Base-by-base conservation (phyloP, 352 stramenopile genomes). In the Lagenidium giganteum region DNA sequence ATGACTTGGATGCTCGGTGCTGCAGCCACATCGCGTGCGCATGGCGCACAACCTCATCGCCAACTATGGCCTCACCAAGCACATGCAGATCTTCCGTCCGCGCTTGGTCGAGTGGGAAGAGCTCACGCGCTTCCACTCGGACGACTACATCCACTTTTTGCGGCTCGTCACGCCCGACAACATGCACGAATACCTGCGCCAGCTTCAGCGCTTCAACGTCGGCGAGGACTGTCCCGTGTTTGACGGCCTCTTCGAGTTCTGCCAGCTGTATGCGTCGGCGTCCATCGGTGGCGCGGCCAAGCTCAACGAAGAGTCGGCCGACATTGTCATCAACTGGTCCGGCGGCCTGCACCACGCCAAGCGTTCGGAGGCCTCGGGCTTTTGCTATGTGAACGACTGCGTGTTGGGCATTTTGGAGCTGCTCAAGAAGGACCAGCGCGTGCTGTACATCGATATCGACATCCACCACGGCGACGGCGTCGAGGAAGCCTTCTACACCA, bases 141-240 rank as follows among this genome's bases (percentile, higher is more conserved):
- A 99, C 61, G 97, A 99, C 71, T 99, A 99, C 84, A 98, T 99
- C 60, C 97, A 99, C 57, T 99, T 99, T 57, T 54, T 99, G 40
- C 85, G 92, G 4, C 84, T 97, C 13, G 96, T 99, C 42, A 98
- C 96, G 18, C 96, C 96, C 17, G 96, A 99, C 65, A 99, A 99
- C 66, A 98, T 98, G 93, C 72, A 95, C 50, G 84, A 98, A 47
- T 98, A 97, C 66, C 63, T 92, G 38, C 79, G 89, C 20, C 91
- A 98, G 67, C 67, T 98, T 5, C 88, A 97, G 57, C 77, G 82
- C 29, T 91, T 99, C 67, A 99, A 99, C 57, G 96, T 99, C n/a
- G 96, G 96, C 47, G 96, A 99, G 53, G 97, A 99, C 64, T 99
- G 97, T 61, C 97, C 97, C 0, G 96, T 99, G 1, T 99, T 99